These are phyloP conservation scores for Citrullus amarus DNA, from an alignment of 306 rosid species.

Conservation along the genomic window DNA sequence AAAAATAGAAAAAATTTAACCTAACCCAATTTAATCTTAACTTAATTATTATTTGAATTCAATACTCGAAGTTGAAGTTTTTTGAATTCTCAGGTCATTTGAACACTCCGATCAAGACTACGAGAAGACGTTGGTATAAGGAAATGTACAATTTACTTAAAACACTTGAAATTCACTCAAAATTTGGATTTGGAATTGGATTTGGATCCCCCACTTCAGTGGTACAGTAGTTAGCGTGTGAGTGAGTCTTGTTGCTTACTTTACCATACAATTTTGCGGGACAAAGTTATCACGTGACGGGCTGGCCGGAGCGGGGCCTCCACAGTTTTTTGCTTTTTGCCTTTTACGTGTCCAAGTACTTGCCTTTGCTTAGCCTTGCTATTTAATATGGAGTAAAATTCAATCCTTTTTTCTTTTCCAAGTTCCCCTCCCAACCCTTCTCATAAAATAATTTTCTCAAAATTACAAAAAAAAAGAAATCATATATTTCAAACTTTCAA, in stretches of 20 bases:
- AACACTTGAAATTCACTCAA: not conserved
- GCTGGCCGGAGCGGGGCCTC: not conserved
- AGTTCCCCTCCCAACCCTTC: too few relatives aligned
- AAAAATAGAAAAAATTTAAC: too few relatives aligned
- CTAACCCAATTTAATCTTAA: too few relatives aligned
- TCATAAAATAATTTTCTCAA: not conserved
- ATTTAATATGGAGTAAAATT: constrained; percentile 5
- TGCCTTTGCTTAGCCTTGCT: constrained; percentile 1
- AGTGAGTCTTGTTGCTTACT: constrained; percentile 10
- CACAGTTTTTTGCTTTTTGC: not conserved
- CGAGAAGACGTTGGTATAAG: too few relatives aligned
- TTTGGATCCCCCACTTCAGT: not conserved
- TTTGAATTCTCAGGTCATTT: too few relatives aligned
- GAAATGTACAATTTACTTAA: not conserved
- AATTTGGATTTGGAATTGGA: not conserved
- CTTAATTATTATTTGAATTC: too few relatives aligned
- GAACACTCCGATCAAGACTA: too few relatives aligned
- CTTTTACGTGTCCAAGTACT: constrained; percentile 1
- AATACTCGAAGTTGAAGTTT: too few relatives aligned
- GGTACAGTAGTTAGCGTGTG: constrained; percentile 8
- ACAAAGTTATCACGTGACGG: constrained; percentile 12
- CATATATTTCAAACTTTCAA: too few relatives aligned
- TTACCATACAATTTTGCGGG: constrained; percentile 7
- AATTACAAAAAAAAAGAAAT: not conserved
- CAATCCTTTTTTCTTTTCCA: not conserved